Percentiles rank a stretch among this genome's conserved stretches.
phyloP scores from a whole-genome alignment of 2,329 filamentous ascomycete species.

The Peltaster fructicola region DNA sequence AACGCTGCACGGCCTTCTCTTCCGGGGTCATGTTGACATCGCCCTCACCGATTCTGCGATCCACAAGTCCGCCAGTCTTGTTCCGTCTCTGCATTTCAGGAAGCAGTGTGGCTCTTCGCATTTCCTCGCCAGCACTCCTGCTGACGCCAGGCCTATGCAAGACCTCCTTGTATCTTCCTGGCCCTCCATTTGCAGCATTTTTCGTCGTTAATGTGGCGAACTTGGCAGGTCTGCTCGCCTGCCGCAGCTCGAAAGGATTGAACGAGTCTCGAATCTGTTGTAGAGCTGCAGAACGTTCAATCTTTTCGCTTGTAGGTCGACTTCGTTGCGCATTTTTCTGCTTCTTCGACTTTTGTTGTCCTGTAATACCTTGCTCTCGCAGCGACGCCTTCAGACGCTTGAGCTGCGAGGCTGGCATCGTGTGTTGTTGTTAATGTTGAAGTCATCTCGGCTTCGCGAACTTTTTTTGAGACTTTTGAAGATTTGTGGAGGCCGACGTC shows the following conservation, averaged over 20 bases:
- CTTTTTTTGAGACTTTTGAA: too few species aligned
- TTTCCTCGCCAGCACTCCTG: slow-evolving; percentile 74
- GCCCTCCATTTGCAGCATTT: slow-evolving; percentile 21
- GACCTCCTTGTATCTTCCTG: slow-evolving; percentile 35
- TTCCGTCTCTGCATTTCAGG: slow-evolving; percentile 77
- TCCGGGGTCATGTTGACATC: slow-evolving; percentile 88
- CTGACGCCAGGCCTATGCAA: slow-evolving; percentile 65
- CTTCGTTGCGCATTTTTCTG: slow-evolving; percentile 51
- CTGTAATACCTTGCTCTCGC: slow-evolving; percentile 72
- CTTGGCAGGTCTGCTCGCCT: slow-evolving; percentile 54
- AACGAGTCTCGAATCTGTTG: slow-evolving; percentile 84
- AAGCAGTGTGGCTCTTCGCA: slow-evolving; percentile 66
- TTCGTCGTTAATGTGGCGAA: slow-evolving; percentile 43
- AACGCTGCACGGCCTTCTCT: slow-evolving; percentile 79
- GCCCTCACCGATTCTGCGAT: slow-evolving; percentile 89
- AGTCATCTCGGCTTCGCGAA: too few species aligned
- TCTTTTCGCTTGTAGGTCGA: slow-evolving; percentile 55
- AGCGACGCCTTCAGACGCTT: slow-evolving; percentile 89
- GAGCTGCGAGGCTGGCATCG: slow-evolving; percentile 87
- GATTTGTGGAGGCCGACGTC: too few species aligned
- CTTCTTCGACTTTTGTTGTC: slow-evolving; percentile 89
- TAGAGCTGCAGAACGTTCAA: slow-evolving; percentile 60
- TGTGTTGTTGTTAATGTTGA: slow-evolving; percentile 2
- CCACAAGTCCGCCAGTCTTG: slow-evolving; percentile 81
- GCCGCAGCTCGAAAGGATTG: slow-evolving; percentile 93